phyloP scores from a whole-genome alignment of 495 filamentous ascomycete species.

The Gamarada debralockiae region DNA sequence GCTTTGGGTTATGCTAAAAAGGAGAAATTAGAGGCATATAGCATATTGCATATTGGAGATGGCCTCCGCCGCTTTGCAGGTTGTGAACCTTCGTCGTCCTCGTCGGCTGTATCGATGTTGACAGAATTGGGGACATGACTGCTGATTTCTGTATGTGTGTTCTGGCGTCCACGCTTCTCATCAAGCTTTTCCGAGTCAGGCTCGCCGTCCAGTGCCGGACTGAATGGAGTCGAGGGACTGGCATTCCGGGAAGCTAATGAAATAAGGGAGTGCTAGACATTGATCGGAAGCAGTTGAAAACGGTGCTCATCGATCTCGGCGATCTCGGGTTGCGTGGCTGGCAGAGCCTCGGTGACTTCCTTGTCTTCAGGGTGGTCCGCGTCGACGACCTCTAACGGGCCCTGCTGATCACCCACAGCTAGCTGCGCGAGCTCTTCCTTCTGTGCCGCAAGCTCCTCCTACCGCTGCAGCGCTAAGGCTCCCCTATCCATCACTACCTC shows the following conservation, averaged over 20 bases:
- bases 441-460: not conserved
- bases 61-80: slow-evolving; percentile 15
- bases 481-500: no score
- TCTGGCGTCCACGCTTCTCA: slow-evolving; percentile 9
- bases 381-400: not conserved
- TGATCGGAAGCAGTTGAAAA: no score
- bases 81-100: slow-evolving; percentile 4
- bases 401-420: slow-evolving; percentile 2
- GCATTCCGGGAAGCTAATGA: not conserved
- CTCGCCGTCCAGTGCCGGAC: not conserved
- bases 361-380: not conserved
- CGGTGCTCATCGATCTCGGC: no score
- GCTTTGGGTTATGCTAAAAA: no score
- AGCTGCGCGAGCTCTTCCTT: not conserved
- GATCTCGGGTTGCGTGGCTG: no score
- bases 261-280: not conserved
- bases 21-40: no score
- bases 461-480: not conserved
- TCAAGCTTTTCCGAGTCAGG: not conserved
- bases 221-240: not conserved
- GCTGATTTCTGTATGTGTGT: slow-evolving; percentile 7
- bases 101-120: not conserved
- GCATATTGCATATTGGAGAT: no score
- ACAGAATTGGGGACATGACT: not conserved
- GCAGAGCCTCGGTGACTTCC: not conserved